phyloP scores from a whole-genome alignment of 495 filamentous ascomycete genomes.

The Aspergillus avenaceus region DNA sequence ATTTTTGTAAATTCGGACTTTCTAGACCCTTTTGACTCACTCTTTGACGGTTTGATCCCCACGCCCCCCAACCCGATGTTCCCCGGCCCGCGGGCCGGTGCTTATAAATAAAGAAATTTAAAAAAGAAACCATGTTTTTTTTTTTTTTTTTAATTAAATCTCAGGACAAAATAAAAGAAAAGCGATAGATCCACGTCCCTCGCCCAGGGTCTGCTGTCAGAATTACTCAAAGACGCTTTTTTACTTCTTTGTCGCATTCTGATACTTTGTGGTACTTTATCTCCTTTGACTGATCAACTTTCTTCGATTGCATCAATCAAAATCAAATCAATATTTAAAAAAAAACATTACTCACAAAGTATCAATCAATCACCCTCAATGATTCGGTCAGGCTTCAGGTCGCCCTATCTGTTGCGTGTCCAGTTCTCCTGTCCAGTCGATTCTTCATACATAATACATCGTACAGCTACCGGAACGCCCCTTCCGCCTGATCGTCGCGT shows the following conservation, averaged over 20 bases:
- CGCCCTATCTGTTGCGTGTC: not conserved
- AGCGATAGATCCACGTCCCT: conserved; percentile 19
- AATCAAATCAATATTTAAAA: not conserved
- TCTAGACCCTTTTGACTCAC: conserved; percentile 2
- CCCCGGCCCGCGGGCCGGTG: conserved; percentile 22
- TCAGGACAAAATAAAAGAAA: conserved; percentile 6
- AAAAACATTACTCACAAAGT: not conserved
- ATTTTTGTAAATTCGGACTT: too few species aligned
- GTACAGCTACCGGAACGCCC: conserved; percentile 18
- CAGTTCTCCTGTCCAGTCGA: not conserved
- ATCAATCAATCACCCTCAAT: not conserved
- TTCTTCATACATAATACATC: conserved; percentile 12
- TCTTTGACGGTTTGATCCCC: conserved; percentile 16
- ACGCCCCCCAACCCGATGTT: conserved; percentile 20
- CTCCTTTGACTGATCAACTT: conserved; percentile 8
- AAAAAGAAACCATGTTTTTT: conserved; percentile 5
- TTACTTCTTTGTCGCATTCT: not conserved
- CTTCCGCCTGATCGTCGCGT: conserved; percentile 25
- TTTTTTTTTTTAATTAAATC: conserved; percentile 3
- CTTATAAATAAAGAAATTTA: conserved; percentile 1
- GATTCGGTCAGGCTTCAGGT: not conserved
- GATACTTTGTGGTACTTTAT: not conserved
- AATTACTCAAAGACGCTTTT: conserved; percentile 7
- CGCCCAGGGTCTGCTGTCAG: conserved; percentile 10
- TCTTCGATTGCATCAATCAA: too few species aligned